Base-by-base conservation (phyloP, 257 asterid genomes). In the Przewalskia tangutica region DNA sequence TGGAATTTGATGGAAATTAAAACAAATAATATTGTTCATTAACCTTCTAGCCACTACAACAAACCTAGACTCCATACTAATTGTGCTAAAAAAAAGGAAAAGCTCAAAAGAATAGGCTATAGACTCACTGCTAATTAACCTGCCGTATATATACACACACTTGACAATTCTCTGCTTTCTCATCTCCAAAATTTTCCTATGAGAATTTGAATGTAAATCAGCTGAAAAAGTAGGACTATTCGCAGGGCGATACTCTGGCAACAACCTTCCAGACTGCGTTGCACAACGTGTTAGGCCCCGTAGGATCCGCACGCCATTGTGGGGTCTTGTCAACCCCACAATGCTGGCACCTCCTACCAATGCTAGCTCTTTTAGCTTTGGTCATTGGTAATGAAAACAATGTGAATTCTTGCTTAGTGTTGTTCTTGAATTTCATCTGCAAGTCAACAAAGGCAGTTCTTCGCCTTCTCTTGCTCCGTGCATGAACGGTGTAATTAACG, bases 241-340 rank as follows among this genome's bases (percentile, higher is more conserved):
- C 0, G 97, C 98, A 0, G 98, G 98, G 0, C 98, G 94, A 58
- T 95, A 95, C 93, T 95, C 98, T 0, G 98, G 98, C 27, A 95
- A 84, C 3, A 95, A 90, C 4, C 98, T 95, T 1, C 98, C 98
- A 0, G 98, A 93, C 89, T 93, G 98, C 97, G 36, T 95, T 95
- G 83, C 98, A 95, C 17, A 95, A 88, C 0, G 98, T 91, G 38
- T 95, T 95, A 0, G 94, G 96, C 3, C 98, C 98, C 89, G 85
- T 89, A 0, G 98, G 98, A 1, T 98, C 98, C 0, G 94, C 94
- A 66, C 98, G 80, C 98, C 98, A 95, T 81, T 93, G 98, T 0
- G 98, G 98, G 4, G 98, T 95, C 89, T 91, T 90, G 60, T 92
- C 98, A 0, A 94, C 85, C 32, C 91, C 93, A 84, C 98, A 94